phyloP scores from a whole-genome alignment of 257 asterid genomes.

The Lycium ferocissimum region DNA sequence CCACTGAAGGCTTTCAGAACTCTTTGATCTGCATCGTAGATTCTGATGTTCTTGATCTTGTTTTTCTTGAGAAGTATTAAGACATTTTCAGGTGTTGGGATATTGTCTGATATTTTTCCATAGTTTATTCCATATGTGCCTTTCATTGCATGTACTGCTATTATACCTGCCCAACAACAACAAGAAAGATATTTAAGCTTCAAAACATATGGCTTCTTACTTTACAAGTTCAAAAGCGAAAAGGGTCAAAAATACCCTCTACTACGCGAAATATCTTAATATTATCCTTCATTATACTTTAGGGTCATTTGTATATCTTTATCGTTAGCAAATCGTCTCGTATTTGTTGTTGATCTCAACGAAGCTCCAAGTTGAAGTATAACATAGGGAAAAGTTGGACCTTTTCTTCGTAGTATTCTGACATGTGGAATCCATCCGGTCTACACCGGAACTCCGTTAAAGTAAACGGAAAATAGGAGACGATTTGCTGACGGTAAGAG shows the following conservation, averaged over 20 bases:
- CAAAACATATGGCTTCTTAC: no score
- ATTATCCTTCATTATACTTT: no score
- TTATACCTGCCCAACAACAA: slow-evolving; percentile 40
- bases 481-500: background rate
- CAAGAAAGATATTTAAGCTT: background rate
- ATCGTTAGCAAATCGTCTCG: background rate
- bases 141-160: slow-evolving; percentile 57
- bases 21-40: slow-evolving; percentile 62
- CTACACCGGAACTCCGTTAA: background rate
- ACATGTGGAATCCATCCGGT: background rate
- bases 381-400: background rate
- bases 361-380: background rate
- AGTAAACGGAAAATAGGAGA: background rate
- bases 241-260: no score
- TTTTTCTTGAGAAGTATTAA: slow-evolving; percentile 67
- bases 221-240: no score
- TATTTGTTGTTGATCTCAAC: background rate
- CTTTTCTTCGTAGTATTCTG: background rate
- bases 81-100: slow-evolving; percentile 73
- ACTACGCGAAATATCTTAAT: no score
- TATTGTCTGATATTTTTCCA: slow-evolving; percentile 71
- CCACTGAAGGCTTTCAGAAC: slow-evolving; percentile 60
- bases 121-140: slow-evolving; percentile 85
- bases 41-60: slow-evolving; percentile 68
- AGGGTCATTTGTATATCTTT: no score